Percentiles rank a stretch among this genome's conserved stretches.
Conservation (phyloP, 495 filamentous ascomycete genomes). For the Xylaria acuta region DNA sequence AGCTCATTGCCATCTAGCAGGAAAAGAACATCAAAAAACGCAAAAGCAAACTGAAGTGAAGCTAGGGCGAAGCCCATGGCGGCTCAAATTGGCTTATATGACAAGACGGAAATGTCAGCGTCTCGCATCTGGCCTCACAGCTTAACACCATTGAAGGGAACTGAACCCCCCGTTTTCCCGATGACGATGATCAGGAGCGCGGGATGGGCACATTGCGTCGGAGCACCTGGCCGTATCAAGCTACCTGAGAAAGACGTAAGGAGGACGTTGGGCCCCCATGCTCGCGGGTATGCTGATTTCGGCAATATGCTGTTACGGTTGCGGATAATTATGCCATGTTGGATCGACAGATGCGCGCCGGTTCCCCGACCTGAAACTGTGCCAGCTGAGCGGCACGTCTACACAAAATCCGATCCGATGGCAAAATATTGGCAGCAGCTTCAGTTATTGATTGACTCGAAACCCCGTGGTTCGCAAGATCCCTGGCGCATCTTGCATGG, state of each 20-base stretch:
- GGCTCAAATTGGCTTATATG: constrained; percentile 12
- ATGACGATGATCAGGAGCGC: constrained; percentile 23
- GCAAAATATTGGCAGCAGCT: neutral
- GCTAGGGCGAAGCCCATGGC: neutral
- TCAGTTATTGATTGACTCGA: neutral
- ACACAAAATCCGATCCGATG: constrained; percentile 2
- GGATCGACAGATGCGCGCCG: constrained; percentile 20
- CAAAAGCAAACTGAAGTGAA: neutral
- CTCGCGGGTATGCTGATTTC: neutral
- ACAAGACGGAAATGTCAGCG: neutral
- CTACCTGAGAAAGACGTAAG: neutral
- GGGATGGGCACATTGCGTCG: constrained; percentile 14
- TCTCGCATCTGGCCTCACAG: neutral
- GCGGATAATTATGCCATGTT: constrained; percentile 21
- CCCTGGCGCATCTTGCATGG: constrained; percentile 7
- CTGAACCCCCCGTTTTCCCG: constrained; percentile 4
- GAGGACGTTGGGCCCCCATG: neutral
- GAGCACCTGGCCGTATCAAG: neutral
- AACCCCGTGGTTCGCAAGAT: neutral
- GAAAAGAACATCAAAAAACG: constrained; percentile 1
- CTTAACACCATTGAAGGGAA: neutral
- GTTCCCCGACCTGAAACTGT: constrained; percentile 22
- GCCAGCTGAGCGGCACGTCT: constrained; percentile 21
- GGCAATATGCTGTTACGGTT: constrained; percentile 7
- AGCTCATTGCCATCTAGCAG: constrained; percentile 1